phyloP scores from a whole-genome alignment of 2,329 filamentous ascomycete species.

The Xylaria sp. region DNA sequence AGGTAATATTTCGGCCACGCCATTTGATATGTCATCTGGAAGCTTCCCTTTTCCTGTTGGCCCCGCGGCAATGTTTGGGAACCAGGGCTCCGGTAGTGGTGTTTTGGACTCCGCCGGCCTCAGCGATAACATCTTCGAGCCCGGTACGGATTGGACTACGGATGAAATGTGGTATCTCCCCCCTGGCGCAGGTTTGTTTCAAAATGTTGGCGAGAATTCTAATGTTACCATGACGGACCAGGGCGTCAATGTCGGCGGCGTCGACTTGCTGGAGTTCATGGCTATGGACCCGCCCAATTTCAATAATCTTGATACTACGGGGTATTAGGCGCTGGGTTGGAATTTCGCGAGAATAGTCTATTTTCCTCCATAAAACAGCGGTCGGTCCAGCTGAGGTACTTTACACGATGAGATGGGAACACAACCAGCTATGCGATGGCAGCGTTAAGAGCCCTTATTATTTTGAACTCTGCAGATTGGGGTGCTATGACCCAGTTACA shows the following conservation, averaged over 20 bases:
- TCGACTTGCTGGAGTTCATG: slow-evolving; percentile 75
- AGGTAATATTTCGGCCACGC: slow-evolving; percentile 68
- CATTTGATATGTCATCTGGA: slow-evolving; percentile 66
- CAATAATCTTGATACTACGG: slow-evolving; percentile 40
- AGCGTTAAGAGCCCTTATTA: not conserved
- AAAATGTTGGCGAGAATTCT: slow-evolving; percentile 67
- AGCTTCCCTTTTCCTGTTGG: slow-evolving; percentile 64
- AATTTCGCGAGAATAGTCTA: not conserved
- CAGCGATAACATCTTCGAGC: slow-evolving; percentile 57
- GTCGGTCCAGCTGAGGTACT: not conserved
- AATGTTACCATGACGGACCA: slow-evolving; percentile 74
- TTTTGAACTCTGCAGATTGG: not conserved
- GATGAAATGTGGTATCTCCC: slow-evolving; percentile 74
- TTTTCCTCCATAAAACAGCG: too few species aligned
- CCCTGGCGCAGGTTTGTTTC: slow-evolving; percentile 70
- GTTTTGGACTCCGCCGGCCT: slow-evolving; percentile 47
- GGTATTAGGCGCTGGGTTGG: slow-evolving; percentile 29
- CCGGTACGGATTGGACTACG: slow-evolving; percentile 62
- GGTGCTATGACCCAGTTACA: not conserved
- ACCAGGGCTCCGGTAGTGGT: slow-evolving; percentile 53
- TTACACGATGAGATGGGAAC: not conserved
- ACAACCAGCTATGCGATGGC: not conserved
- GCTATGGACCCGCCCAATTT: slow-evolving; percentile 61
- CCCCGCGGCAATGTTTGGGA: slow-evolving; percentile 60
- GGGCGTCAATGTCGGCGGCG: slow-evolving; percentile 72